Evolutionary conservation across 2,329 filamentous ascomycete species (phyloP), one percentile per base, ranked within the genome.

Genomic region (Aquanectria penicillioides): DNA sequence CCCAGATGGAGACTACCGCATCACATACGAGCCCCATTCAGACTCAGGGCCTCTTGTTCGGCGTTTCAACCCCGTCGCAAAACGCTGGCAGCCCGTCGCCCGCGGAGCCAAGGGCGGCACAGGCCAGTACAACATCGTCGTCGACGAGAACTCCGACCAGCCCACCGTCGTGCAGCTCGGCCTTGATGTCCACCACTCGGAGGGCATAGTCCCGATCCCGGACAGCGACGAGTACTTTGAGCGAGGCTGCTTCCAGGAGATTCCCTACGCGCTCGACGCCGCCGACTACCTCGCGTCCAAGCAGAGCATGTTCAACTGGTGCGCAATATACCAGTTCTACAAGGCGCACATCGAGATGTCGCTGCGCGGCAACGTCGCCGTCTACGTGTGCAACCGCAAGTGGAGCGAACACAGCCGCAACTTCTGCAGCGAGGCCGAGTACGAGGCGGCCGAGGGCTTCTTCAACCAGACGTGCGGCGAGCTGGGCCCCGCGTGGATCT

Each of bases 231-330:
- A 18, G 15, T 11, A 6, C 38, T 8, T 6, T 38, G n/a, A 13
- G 11, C 33, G 22, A 23, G 37, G 38, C 25, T 62, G 60, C 54
- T 25, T 29, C 28, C 29, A 37, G 29, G 9, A 48, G 15, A 49
- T 62, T 15, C 37, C 37, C 29, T 49, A 53, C 33, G 18, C 50
- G 15, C 52, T 62, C 13, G 11, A 44, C 22, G 7, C n/a, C 1
- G 41, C 36, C 40, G 56, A 60, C 47, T 50, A 60, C 57, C 15
- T 12, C 7, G 56, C 51, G 6, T 48, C 57, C 34, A 62, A 62
- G 51, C 31, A 29, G 29, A 28, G 25, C 34, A 37, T 60, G 11
- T 50, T 25, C 37, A 62, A 60, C 57, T 60, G 18, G 28, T 62
- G 60, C 52, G 11, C 38, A 6, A 1, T 49, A 8, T 60, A 46